Conservation (phyloP, 2,329 filamentous ascomycete species). For the Monosporascus sp. region DNA sequence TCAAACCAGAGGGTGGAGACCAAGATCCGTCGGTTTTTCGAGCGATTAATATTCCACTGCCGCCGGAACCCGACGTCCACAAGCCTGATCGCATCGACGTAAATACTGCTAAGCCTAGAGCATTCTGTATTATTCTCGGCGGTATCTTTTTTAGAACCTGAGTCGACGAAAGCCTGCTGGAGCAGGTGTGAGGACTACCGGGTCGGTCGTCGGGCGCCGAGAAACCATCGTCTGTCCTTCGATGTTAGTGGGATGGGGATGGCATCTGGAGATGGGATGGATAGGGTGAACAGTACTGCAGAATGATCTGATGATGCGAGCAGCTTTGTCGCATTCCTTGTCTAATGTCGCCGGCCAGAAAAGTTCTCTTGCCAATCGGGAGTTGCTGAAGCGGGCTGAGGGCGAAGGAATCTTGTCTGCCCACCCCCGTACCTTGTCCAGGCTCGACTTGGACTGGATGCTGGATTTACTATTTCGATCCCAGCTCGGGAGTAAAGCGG, state of each 20-base stretch:
- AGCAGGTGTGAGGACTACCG: conserved; percentile 22
- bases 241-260: conserved; percentile 5
- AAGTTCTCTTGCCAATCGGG: conserved; percentile 61
- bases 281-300: conserved; percentile 57
- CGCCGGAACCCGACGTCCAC: conserved; percentile 87
- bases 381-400: conserved; percentile 63
- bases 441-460: conserved; percentile 24
- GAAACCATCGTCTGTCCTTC: conserved; percentile 47
- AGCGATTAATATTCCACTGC: conserved; percentile 80
- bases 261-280: conserved; percentile 6
- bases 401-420: conserved; percentile 49
- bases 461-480: conserved; percentile 31
- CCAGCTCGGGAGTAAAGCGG: conserved; percentile 36
- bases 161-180: conserved; percentile 42
- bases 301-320: conserved; percentile 83
- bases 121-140: conserved; percentile 76
- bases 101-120: conserved; percentile 87
- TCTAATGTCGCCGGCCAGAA: conserved; percentile 85
- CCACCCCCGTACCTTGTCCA: conserved; percentile 38
- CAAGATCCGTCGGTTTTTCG: conserved; percentile 81
- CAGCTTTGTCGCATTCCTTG: conserved; percentile 86
- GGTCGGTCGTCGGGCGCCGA: conserved; percentile 39
- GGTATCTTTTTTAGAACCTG: conserved; percentile 76
- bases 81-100: conserved; percentile 92
- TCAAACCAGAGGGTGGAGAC: conserved; percentile 86